Base-by-base conservation (phyloP, 2,329 filamentous ascomycete species). In the Claviceps sorghi region DNA sequence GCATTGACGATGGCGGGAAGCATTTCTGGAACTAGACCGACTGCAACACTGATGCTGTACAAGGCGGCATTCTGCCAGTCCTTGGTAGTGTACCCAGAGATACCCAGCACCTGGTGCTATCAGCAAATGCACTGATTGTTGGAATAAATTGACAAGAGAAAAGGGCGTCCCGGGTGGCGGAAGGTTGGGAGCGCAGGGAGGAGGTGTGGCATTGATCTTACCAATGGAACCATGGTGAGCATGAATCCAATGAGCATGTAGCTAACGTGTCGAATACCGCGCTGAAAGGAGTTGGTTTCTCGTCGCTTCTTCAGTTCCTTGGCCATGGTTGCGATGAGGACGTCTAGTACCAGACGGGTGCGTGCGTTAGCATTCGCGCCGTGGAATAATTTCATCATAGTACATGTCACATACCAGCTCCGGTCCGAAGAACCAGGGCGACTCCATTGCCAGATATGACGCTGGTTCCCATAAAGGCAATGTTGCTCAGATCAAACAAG, bases 21-120 rank as follows among this genome's bases (percentile, higher is more conserved):
- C 62, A 64, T 64, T 45, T 64, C 62, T 2, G 62, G 62, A 5
- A 63, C 59, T 8, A 64, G 53, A 1, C 62, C 62, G 13, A 64
- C 61, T 3, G 62, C 61, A 8, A 64, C 61, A 32, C 62, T 64
- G 49, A 64, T 56, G 50, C 60, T 60, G 54, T 62, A 64, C 19
- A 62, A 54, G 2, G 62, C 60, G 1, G 62, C 61, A 13, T 56
- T 51, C 13, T 53, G 52, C 62, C 62, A 64, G 48, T 62, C 50
- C 15, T 59, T 58, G 1, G 60, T 63, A 1, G 55, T 59, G 29
- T 55, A 57, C 3, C 59, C 61, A 17, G 57, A 59, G 15, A 62
- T 59, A 11, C 55, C 59, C 8, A 62, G 48, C 15, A 61, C 59
- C 59, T 61, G 3, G 43, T 44, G 7, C 21, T 29, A 29, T 45